Evolutionary conservation across 331 rosid species (phyloP).

Genomic region (Malus hybrid): DNA sequence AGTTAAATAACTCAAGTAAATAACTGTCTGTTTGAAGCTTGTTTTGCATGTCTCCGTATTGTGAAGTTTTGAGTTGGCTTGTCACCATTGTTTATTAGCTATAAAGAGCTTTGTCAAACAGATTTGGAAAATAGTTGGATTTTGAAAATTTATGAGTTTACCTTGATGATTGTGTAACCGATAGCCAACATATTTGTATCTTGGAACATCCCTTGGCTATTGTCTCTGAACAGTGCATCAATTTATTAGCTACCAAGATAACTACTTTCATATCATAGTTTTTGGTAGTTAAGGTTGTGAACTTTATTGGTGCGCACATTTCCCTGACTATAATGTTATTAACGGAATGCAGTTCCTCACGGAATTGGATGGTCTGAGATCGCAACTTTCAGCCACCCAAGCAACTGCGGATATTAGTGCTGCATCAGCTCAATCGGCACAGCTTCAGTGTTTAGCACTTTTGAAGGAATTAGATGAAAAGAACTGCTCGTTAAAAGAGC

Average conservation of each 20-base stretch:
- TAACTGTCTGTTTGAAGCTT: too few species aligned
- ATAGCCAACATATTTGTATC: neutral
- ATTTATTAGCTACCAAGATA: neutral
- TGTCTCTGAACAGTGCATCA: neutral
- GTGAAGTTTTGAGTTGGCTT: too few species aligned
- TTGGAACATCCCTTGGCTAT: neutral
- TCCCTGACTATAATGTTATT: neutral
- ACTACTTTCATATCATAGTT: neutral
- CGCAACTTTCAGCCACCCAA: conserved; percentile 57
- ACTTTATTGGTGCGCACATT: neutral
- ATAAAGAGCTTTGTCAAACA: neutral
- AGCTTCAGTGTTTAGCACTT: conserved; percentile 62
- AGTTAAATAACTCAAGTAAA: too few species aligned
- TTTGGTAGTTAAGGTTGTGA: neutral
- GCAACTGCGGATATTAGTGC: conserved; percentile 82
- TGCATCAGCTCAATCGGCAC: conserved; percentile 75
- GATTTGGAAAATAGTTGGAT: neutral
- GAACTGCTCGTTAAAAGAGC: conserved; percentile 57
- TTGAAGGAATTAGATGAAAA: conserved; percentile 71
- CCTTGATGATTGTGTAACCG: neutral
- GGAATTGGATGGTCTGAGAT: conserved; percentile 72
- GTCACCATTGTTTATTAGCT: neutral
- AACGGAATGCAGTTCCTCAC: conserved; percentile 47
- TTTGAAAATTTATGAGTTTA: neutral
- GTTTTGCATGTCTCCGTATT: too few species aligned